Evolutionary conservation across 2,329 filamentous ascomycete genomes (phyloP), one percentile per base, ranked within the genome.

Genomic region (Colletotrichum cordylinicola): DNA sequence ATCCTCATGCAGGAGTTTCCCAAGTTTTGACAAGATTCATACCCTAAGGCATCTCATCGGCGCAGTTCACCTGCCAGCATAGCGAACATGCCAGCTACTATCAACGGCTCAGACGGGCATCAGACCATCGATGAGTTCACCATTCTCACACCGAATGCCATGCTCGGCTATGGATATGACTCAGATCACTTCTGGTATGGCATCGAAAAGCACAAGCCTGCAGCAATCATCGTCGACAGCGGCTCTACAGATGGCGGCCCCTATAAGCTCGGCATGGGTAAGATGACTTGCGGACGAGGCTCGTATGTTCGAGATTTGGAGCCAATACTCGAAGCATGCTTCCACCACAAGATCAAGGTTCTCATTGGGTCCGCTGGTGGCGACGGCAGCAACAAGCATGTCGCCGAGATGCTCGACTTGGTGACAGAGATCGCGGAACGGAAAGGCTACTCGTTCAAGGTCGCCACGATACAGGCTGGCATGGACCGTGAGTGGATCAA

Each of bases 141-240:
- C 4, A 62, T 89, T 64, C 78, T 89, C 4, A 87, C 88, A 0
- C 87, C 87, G 0, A 85, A 88, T 16, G 87, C 86, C 39, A 89
- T 88, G 87, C 79, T 90, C 7, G 87, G 88, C 12, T 90, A 88
- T 74, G 88, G 88, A 27, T 86, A 88, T 61, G 79, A 86, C 61
- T 82, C 84, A 29, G 77, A 78, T 1, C 80, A 84, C 31, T 83
- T 79, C 0, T 60, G 73, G 0, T 39, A 77, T 1, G 80, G 80
- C 2, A 79, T 86, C 2, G 76, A 80, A 13, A 84, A 75, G 2
- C 81, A 81, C 2, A 76, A 81, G 2, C 84, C 84, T 0, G 82
- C 82, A 0, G 83, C 82, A 12, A 82, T 85, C 13, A 83, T 85
- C 15, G 72, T 85, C 4, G 83, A 85, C 67, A 83, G 82, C 1